Evolutionary conservation across 129 eudicot genomes (phyloP).

Genomic region (Apium graveolens): DNA sequence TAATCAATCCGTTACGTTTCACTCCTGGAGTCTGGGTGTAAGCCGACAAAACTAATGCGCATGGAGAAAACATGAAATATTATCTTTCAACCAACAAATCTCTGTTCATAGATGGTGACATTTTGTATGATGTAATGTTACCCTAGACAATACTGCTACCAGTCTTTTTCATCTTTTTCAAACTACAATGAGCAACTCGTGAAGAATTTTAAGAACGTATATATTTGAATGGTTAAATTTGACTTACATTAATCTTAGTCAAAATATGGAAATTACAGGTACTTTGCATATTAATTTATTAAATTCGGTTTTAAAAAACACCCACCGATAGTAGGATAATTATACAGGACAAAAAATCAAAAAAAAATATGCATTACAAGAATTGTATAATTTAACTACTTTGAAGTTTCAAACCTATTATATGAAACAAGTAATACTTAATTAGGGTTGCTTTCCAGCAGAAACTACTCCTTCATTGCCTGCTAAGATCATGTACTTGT

Average conservation of each 20-base stretch:
- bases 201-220: too few species aligned
- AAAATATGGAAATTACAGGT: not conserved
- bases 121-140: too few species aligned
- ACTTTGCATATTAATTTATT: too few species aligned
- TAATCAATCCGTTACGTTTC: not conserved
- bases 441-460: conserved; percentile 7
- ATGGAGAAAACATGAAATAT: not conserved
- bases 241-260: too few species aligned
- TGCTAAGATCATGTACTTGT: conserved; percentile 58
- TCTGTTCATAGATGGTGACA: too few species aligned
- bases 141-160: too few species aligned
- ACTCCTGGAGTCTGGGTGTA: not conserved
- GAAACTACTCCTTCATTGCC: conserved; percentile 42
- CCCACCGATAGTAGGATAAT: too few species aligned
- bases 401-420: not conserved
- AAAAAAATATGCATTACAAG: not conserved
- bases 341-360: not conserved
- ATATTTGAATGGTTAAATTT: too few species aligned
- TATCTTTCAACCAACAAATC: too few species aligned
- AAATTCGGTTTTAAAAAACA: too few species aligned
- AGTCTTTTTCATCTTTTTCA: too few species aligned
- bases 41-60: not conserved
- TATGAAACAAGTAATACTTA: not conserved
- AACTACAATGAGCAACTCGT: too few species aligned
- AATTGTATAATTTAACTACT: not conserved